Conservation (phyloP, 2,329 filamentous ascomycete species). For the Aspergillus viridinutans region DNA sequence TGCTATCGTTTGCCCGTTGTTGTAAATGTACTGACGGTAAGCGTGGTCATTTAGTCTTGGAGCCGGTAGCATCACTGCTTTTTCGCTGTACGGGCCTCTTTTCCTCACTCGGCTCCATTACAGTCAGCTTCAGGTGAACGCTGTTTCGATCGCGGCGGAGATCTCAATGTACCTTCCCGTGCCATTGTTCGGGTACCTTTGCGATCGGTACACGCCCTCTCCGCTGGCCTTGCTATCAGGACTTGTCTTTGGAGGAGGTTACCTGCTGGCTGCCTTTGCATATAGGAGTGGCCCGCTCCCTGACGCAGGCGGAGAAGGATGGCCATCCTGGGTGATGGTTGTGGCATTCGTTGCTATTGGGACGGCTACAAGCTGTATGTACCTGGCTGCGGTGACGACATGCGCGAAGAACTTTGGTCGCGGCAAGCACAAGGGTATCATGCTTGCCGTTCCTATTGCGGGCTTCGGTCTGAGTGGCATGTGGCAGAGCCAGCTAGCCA, state of each 20-base stretch:
- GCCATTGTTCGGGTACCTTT: conserved; percentile 81
- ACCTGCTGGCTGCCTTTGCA: conserved; percentile 74
- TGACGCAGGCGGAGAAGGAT: conserved; percentile 51
- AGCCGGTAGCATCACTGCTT: conserved; percentile 87
- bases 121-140: conserved; percentile 87
- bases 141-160: conserved; percentile 80
- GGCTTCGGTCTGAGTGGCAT: conserved; percentile 91
- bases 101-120: conserved; percentile 85
- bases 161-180: conserved; percentile 90
- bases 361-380: conserved; percentile 80
- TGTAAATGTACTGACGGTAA: conserved; percentile 3
- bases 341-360: conserved; percentile 79
- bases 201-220: conserved; percentile 80
- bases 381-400: conserved; percentile 84
- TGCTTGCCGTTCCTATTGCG: conserved; percentile 85
- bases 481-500: conserved; percentile 90
- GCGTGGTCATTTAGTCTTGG: conserved; percentile 53
- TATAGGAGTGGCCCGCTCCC: conserved; percentile 60
- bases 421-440: conserved; percentile 80
- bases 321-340: conserved; percentile 79
- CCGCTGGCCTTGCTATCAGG: conserved; percentile 70
- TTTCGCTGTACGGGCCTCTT: conserved; percentile 87
- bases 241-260: conserved; percentile 72
- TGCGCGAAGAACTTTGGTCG: conserved; percentile 97
- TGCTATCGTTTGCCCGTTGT: neutral